Evolutionary conservation across 2,329 filamentous ascomycete species (phyloP), one percentile per base, ranked within the genome.

Genomic region (Colletotrichum coccodes): DNA sequence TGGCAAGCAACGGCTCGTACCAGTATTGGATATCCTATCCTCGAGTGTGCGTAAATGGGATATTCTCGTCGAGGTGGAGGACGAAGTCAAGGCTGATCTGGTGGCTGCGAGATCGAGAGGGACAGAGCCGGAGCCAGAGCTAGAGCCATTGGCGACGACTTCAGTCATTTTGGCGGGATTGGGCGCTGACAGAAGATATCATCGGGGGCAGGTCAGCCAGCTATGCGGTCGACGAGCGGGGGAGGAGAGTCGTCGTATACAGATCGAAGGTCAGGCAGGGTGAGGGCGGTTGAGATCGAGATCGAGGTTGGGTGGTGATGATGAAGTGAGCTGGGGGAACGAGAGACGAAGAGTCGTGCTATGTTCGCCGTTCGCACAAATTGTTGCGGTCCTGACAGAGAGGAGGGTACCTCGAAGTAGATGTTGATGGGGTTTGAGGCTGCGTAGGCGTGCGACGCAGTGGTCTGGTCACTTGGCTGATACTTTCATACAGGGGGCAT

Each of bases 61-160:
- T 72, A 88, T 86, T 54, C 91, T 86, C 23, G 79, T 74, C 38
- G 81, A 79, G 16, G 90, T 91, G 8, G 90, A 92, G 53, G 91
- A 91, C 47, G 89, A 90, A 59, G 84, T 82, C 69, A 92, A 79
- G 59, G 85, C 86, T 56, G 81, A 79, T 74, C 83, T 85, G 61
- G 82, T 82, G 68, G 82, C 79, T 61, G 78, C 78, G 72, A 88
- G 79, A 78, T 91, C 86, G 71, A 90, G 78, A 73, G 76, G 76
- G 73, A 79, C 75, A 71, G 78, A 73, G 57, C 76, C 75, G 65
- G 77, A 74, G 73, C 79, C 80, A 38, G 57, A 58, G 57, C 75
- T 60, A 52, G 70, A 71, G 57, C 70, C 70, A 61, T 83, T 82
- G 73, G 79, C 77, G 76, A 79, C 79, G 75, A 79, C 79, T 81